Conservation (phyloP, 2,329 filamentous ascomycete species). For the Hymenoscyphus fructigenus region DNA sequence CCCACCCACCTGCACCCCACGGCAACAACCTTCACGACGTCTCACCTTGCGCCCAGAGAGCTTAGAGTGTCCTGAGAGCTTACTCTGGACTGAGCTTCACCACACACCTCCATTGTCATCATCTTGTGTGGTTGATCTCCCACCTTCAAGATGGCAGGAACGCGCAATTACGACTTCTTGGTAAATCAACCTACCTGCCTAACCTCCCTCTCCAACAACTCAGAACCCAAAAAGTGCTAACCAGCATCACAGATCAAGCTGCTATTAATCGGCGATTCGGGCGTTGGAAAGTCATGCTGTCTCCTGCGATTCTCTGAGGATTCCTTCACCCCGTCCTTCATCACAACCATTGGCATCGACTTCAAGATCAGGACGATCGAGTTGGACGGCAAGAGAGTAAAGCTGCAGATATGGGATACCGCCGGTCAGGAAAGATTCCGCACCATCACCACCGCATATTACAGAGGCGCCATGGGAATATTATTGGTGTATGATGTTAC, state of each 20-base stretch:
- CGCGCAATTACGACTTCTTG: constrained; percentile 98
- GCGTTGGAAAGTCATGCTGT: constrained; percentile 99
- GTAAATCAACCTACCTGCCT: constrained; percentile 53
- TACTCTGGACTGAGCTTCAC: neutral
- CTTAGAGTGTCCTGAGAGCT: constrained; percentile 9
- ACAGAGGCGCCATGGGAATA: constrained; percentile 97
- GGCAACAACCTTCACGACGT: constrained; percentile 11
- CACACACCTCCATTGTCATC: constrained; percentile 3
- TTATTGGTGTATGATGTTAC: constrained; percentile 98
- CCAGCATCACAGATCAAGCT: constrained; percentile 69
- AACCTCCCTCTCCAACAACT: neutral
- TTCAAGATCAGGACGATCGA: constrained; percentile 99
- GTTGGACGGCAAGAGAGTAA: constrained; percentile 96
- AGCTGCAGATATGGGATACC: constrained; percentile 99
- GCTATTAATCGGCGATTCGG: constrained; percentile 98
- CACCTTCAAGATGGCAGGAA: constrained; percentile 73
- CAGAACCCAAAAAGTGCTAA: constrained; percentile 14
- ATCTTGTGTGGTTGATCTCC: constrained; percentile 22
- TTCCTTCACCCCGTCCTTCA: constrained; percentile 99
- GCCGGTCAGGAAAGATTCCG: constrained; percentile 97
- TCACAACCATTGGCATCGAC: constrained; percentile 99
- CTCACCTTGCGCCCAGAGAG: constrained; percentile 9
- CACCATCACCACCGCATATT: constrained; percentile 98
- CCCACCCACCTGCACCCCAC: constrained; percentile 15
- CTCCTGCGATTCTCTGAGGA: constrained; percentile 97